Conservation (phyloP, 2,329 filamentous ascomycete species). For the Rhinocladiella similis region DNA sequence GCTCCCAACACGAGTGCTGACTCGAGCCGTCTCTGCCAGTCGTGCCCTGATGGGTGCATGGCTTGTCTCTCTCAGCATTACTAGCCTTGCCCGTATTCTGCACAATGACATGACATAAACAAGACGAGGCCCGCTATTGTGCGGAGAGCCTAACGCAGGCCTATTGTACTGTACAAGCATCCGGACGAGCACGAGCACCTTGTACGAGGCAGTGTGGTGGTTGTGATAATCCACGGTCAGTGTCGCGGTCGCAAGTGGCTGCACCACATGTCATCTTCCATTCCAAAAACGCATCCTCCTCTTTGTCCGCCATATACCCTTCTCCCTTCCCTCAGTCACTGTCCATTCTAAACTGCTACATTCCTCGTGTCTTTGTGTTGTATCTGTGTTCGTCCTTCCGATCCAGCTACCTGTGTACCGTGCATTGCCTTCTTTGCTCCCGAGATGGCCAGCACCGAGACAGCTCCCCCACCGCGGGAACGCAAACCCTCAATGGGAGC, state of each 20-base stretch:
- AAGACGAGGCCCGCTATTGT: background rate
- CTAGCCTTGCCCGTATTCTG: slow-evolving; percentile 2
- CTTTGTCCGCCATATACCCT: slow-evolving; percentile 3
- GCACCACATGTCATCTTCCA: background rate
- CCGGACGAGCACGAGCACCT: background rate
- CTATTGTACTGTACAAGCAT: background rate
- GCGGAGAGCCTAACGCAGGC: background rate
- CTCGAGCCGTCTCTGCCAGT: background rate
- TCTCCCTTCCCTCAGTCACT: slow-evolving; percentile 13
- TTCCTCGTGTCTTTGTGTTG: slow-evolving; percentile 20
- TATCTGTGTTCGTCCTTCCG: slow-evolving; percentile 9
- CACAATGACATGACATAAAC: background rate
- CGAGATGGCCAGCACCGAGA: slow-evolving; percentile 22
- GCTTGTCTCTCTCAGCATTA: background rate
- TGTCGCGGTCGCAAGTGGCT: too few relatives aligned
- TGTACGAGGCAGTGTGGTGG: background rate
- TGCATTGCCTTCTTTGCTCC: background rate
- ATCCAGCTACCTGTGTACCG: background rate
- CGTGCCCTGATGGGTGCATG: background rate
- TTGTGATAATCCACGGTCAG: background rate
- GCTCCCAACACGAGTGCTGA: background rate
- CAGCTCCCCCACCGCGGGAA: slow-evolving; percentile 56
- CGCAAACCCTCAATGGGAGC: slow-evolving; percentile 78
- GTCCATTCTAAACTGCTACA: slow-evolving; percentile 23
- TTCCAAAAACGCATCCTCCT: background rate